Base-by-base conservation (phyloP, 768 basidiomycete species). In the Lenzites betulinus region DNA sequence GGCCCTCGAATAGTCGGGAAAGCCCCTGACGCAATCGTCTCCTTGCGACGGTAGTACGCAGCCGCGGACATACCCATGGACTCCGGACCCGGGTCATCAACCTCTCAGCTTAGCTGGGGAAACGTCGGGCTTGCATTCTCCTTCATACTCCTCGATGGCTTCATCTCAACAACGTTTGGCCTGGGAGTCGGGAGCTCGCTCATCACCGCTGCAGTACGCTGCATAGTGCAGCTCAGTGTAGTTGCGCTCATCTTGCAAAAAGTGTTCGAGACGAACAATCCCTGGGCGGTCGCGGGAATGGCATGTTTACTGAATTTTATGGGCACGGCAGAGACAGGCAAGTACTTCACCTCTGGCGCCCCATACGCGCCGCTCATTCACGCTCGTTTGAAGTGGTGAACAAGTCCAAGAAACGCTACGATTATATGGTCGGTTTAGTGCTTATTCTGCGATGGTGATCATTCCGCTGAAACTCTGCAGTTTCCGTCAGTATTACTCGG, bases 321-420 rank as follows among this genome's bases (percentile, higher is more conserved):
- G 65, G 92, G 90, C 5, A 90, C 93, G 0, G 77, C 86, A 47
- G 93, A 94, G 64, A 85, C 85, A 15, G 90, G 90, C 87, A 60
- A 58, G 81, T 75, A 7, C 51, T 13, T n/a, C 46, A 16, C n/a
- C n/a, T n/a, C n/a, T n/a, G n/a, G 2, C 22, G n/a, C 22, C 13
- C 20, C 36, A 35, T 22, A 15, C 1, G 39, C 26, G 28, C 3
- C 26, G 1, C 47, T 51, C 15, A 22, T n/a, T 25, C 3, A 25
- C 7, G 20, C 3, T 18, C 3, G 18, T 30, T 18, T 22, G 28
- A 54, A 90, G 90, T 92, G 13, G 79, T 88, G 43, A 92, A 93
- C 76, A 93, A 92, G 71, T 83, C 89, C 4, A 85, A 87, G 66
- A 81, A 84, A 58, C 78, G 93, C 22, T 91, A 86, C 69, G 68